Conservation (phyloP, 768 basidiomycete species). For the Agaricus subrufescens region DNA sequence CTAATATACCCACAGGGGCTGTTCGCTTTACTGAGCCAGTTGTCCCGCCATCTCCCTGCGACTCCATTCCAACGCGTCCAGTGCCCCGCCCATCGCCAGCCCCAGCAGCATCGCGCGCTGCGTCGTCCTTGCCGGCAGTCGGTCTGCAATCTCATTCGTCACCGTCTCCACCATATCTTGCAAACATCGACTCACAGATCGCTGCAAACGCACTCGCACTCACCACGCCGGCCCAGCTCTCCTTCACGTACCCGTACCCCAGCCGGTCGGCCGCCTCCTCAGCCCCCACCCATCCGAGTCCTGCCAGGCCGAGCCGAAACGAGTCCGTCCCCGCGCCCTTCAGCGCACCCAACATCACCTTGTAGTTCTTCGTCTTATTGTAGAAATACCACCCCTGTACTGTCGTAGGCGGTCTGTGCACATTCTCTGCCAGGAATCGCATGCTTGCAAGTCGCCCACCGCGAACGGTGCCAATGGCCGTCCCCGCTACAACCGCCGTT, state of each 20-base stretch:
- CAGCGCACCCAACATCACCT: conserved; percentile 68
- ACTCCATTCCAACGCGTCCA: conserved; percentile 43
- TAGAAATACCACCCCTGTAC: conserved; percentile 94
- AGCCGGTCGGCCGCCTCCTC: conserved; percentile 34
- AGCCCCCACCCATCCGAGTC: conserved; percentile 37
- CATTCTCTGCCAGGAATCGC: conserved; percentile 90
- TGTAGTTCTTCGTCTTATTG: conserved; percentile 94
- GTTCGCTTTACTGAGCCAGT: background rate
- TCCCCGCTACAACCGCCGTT: conserved; percentile 55
- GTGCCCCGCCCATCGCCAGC: conserved; percentile 47
- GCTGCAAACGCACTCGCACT: conserved; percentile 55
- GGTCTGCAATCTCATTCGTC: conserved; percentile 34
- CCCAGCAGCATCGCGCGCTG: conserved; percentile 50
- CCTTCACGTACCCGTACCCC: conserved; percentile 37
- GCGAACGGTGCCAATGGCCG: conserved; percentile 68
- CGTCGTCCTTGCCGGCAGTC: conserved; percentile 47
- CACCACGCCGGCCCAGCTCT: conserved; percentile 61
- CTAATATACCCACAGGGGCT: background rate
- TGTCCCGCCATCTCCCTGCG: conserved; percentile 19
- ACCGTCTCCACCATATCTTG: background rate
- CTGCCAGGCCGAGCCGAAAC: conserved; percentile 36
- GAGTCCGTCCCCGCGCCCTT: conserved; percentile 61
- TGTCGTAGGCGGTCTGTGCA: conserved; percentile 79
- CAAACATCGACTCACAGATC: conserved; percentile 36
- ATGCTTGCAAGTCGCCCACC: conserved; percentile 67